Evolutionary conservation across 2,329 filamentous ascomycete species (phyloP).

Genomic region (Blastomyces gilchristii): DNA sequence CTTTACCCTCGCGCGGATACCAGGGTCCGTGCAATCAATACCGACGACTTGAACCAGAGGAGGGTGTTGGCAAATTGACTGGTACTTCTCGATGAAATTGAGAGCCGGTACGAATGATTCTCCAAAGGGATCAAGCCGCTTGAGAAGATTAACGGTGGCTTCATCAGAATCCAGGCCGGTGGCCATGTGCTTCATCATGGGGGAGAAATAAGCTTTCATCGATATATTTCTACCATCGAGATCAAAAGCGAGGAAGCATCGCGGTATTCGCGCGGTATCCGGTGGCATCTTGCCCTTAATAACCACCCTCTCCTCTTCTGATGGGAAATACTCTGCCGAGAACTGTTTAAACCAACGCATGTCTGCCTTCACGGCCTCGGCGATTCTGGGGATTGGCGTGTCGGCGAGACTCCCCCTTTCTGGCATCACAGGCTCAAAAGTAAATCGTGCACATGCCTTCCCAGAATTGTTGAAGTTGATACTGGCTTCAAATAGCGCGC

Average conservation of each 20-base stretch:
- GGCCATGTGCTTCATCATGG: slow-evolving; percentile 3
- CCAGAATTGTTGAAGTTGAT: slow-evolving; percentile 2
- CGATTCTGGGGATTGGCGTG: not conserved
- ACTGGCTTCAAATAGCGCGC: not conserved
- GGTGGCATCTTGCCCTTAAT: slow-evolving; percentile 1
- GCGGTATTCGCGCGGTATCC: not conserved
- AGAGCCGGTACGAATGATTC: not conserved
- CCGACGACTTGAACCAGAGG: not conserved
- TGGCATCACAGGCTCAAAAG: slow-evolving; percentile 4
- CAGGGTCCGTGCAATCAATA: slow-evolving; percentile 1
- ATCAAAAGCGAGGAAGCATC: slow-evolving; percentile 4
- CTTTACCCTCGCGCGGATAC: not conserved
- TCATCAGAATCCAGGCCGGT: not conserved
- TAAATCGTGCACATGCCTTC: not conserved
- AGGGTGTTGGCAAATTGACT: not conserved
- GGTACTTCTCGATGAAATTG: not conserved
- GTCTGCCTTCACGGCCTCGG: not conserved
- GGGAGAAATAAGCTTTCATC: slow-evolving; percentile 3
- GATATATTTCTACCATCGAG: not conserved
- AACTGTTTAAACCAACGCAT: slow-evolving; percentile 4
- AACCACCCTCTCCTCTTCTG: not conserved
- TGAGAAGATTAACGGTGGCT: slow-evolving; percentile 3
- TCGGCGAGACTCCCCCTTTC: not conserved
- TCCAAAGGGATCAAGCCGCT: not conserved
- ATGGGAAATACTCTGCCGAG: not conserved